A percentile compares a stretch with the other conserved stretches of the same genome.
Evolutionary conservation across 2,329 filamentous ascomycete species (phyloP).

Genomic region (Aureobasidium uvarum): DNA sequence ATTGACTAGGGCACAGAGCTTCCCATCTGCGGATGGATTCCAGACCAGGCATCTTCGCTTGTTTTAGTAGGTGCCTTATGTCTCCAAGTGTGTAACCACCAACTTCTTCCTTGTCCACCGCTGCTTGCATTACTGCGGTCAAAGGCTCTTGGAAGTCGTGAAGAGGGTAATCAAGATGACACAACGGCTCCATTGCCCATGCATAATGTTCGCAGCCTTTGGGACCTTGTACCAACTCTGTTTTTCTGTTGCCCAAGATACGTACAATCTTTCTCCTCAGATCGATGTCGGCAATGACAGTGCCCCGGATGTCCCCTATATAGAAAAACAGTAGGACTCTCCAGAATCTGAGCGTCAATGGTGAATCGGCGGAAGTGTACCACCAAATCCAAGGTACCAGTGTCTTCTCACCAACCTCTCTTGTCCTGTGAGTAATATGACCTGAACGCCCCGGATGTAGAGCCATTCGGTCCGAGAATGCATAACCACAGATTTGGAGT

Average conservation of each 20-base stretch:
- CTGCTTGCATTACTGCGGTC: not conserved
- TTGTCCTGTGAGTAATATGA: not conserved
- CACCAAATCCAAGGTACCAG: not conserved
- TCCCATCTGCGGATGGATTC: not conserved
- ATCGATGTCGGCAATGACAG: not conserved
- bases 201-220: too few relatives aligned
- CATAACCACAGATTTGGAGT: not conserved
- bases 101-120: not conserved
- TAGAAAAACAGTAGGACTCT: not conserved
- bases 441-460: not conserved
- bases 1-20: not conserved
- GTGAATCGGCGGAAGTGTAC: not conserved
- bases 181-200: not conserved
- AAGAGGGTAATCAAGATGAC: not conserved
- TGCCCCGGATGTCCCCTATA: not conserved
- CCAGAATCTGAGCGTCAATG: not conserved
- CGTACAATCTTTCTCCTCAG: not conserved
- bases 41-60: not conserved
- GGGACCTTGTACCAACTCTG: too few relatives aligned
- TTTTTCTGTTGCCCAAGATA: not conserved
- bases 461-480: rapidly evolving
- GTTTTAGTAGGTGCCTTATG: not conserved
- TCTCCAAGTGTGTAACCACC: not conserved
- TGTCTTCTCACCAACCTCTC: not conserved
- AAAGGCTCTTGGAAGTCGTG: not conserved